Base-by-base conservation (phyloP, 1,139 yeast genomes). In the Debaryomyces coudertii region DNA sequence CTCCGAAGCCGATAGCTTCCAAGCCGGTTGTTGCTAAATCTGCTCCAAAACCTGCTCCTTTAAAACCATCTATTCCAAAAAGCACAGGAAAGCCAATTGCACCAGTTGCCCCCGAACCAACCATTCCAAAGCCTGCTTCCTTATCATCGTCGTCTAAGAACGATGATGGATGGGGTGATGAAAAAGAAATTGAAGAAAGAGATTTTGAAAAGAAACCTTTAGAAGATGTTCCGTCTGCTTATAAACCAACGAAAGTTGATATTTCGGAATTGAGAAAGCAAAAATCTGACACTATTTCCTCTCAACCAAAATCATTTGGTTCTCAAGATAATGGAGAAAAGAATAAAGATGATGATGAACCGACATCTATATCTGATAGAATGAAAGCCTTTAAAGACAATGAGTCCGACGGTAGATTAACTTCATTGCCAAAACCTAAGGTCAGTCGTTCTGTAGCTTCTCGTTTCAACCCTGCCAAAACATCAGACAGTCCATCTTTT, bases 341-440 rank as follows among this genome's bases (percentile, higher is more conserved):
- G 8, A 58, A 61, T 18, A 67, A 59, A 1, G 69, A 66, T 8
- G 71, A 62, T 7, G 47, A 53, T 5, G 57, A 55, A 40, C 69
- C 78, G 4, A 62, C 67, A 42, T 63, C 81, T 2, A 66, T 80
- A 44, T 61, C 71, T 43, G 82, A 78, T 35, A 71, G 83, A 55
- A 51, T 68, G 60, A 61, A 63, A 45, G 60, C 75, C 9, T 72
- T 58, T 48, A 62, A 66, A 42, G 50, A 57, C 18, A 56, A 58
- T 47, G 71, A 66, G 42, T 22, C 54, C 15, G 77, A 71, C 47
- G 83, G 81, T 7, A 70, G 87, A 56, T 69, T 85, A 48, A 74
- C 85, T 3, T 78, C 83, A 4, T 67, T 85, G 53, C 90, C 90
- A 35, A 85, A 84, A 60, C 88, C 85, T 45, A 83, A 84, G 64